Evolutionary conservation across 176 grass and related monocot species (phyloP), one percentile per base, ranked within the genome.

Genomic region (Musa itinerans): DNA sequence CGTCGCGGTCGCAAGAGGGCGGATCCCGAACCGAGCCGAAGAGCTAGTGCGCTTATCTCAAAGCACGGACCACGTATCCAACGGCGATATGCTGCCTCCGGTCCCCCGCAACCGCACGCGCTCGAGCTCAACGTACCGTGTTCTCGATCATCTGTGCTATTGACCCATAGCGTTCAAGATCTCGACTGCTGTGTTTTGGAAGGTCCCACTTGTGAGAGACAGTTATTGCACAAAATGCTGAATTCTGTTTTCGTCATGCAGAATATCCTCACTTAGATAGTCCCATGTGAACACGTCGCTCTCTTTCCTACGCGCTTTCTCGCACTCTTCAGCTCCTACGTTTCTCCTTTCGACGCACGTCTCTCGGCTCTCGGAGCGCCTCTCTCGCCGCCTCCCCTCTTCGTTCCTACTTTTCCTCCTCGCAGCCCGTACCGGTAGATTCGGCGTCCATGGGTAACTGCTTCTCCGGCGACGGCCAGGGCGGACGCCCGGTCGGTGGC

Each of bases 391-490:
- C 48, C 43, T n/a, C 29, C 20, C 9, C 17, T 70, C 17, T 8
- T 14, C 25, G 43, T 59, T 43, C 55, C 8, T 48, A 27, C 48
- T 70, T 48, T 19, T 70, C 16, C 68, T 69, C 12, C 14, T 69
- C 8, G 8, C 66, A 14, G 16, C 49, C 34, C 0, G 34, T 2
- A 1, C 8, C 16, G 19, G 68, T 70, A 21, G 48, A 3, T 20
- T 50, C 10, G n/a, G 16, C 14, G 8, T 12, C 68, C 68, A 87
- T 98, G 95, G 95, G 95, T n/a, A 98, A 98, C 76, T 98, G 95
- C 82, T 93, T 81, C 82, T 91, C 90, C n/a, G 86, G 89, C 49
- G 95, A 94, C 34, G 25, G 73, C 65, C 93, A 85, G 72, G 75
- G 83, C 52, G 83, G 89, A 17, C 84, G 80, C 69, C 21, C 75